These are phyloP conservation scores for Pichia sp. DNA, from an alignment of 1,139 yeast species.

Conservation along the genomic window DNA sequence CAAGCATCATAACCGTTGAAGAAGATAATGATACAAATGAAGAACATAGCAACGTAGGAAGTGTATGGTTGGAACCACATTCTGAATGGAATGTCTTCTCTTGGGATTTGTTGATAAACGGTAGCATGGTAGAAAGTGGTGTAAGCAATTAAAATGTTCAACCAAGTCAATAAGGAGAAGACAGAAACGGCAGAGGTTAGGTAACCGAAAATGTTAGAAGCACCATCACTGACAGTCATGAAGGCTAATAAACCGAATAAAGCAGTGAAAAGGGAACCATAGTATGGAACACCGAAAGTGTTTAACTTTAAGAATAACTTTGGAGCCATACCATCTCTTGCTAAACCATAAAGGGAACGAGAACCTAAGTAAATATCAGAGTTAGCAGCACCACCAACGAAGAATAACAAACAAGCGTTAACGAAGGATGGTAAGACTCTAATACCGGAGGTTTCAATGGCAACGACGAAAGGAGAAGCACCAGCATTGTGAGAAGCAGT, in stretches of 20 bases:
- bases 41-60: constrained; percentile 27
- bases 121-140: constrained; percentile 59
- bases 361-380: constrained; percentile 44
- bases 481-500: constrained; percentile 47
- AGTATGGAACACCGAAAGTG: constrained; percentile 13
- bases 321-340: constrained; percentile 44
- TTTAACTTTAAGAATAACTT: constrained; percentile 27
- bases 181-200: constrained; percentile 25
- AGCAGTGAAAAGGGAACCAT: constrained; percentile 24
- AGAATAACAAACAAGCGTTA: constrained; percentile 46
- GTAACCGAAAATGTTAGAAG: constrained; percentile 26
- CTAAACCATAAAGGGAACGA: constrained; percentile 41
- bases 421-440: constrained; percentile 53
- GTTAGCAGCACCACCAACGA: constrained; percentile 46
- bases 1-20: constrained; percentile 32
- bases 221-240: constrained; percentile 14
- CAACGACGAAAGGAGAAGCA: constrained; percentile 64
- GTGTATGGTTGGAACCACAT: constrained; percentile 28
- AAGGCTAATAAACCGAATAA: constrained; percentile 26
- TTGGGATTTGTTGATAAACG: constrained; percentile 17
- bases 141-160: constrained; percentile 60
- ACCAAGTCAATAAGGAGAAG: constrained; percentile 27
- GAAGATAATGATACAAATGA: constrained; percentile 26
- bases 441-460: constrained; percentile 51
- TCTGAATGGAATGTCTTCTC: constrained; percentile 23